A percentile compares a stretch with the other conserved stretches of the same genome.
These are phyloP conservation scores for Aleurites moluccanus DNA, from an alignment of 441 rosid genomes.

Conservation along the genomic window DNA sequence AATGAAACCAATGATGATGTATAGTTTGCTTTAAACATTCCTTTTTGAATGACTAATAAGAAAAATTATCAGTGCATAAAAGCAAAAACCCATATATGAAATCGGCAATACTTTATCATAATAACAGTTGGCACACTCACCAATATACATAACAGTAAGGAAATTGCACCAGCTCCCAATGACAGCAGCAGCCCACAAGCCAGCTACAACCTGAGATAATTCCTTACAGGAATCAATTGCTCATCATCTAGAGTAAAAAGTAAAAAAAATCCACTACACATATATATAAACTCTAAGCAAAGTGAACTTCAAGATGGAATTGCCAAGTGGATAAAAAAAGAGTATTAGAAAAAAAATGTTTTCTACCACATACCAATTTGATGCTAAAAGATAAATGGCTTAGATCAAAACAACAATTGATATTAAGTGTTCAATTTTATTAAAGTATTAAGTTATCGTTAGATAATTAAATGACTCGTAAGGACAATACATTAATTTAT, in stretches of 20 bases:
- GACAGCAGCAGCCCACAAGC: constrained; percentile 74
- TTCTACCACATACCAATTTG: background rate
- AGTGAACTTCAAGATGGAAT: background rate
- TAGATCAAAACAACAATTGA: too few relatives aligned
- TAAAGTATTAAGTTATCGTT: too few relatives aligned
- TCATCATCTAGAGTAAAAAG: constrained; percentile 6
- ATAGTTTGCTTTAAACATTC: background rate
- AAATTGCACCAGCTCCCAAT: constrained; percentile 97
- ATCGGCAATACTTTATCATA: background rate
- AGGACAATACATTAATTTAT: too few relatives aligned
- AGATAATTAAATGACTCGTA: too few relatives aligned
- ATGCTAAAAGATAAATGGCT: background rate
- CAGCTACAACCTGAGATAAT: constrained; percentile 49
- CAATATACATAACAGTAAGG: constrained; percentile 76
- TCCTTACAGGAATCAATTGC: constrained; percentile 5
- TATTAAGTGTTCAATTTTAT: too few relatives aligned
- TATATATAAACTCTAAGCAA: background rate
- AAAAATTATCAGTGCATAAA: background rate
- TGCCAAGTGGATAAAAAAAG: background rate
- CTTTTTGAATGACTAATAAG: background rate
- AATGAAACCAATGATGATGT: background rate
- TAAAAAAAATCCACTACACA: background rate
- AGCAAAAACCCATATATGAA: background rate
- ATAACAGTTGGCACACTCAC: constrained; percentile 42
- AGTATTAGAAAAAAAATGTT: background rate